phyloP scores from a whole-genome alignment of 2,329 filamentous ascomycete species.

The Septoria petroselini region DNA sequence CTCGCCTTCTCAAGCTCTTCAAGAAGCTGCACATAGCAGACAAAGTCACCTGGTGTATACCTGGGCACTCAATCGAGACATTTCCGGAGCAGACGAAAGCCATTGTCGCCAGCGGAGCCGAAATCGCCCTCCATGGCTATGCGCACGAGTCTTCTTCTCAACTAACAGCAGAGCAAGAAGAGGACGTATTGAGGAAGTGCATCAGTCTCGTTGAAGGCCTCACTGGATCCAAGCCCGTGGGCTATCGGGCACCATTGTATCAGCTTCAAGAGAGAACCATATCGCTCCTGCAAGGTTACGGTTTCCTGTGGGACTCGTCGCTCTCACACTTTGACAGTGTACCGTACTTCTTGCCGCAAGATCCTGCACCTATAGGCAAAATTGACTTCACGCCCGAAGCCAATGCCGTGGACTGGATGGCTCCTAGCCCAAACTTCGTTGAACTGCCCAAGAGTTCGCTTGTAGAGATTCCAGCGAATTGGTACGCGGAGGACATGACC shows the following conservation, averaged over 20 bases:
- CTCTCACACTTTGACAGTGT: slow-evolving; percentile 51
- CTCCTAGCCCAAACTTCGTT: slow-evolving; percentile 38
- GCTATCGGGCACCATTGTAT: slow-evolving; percentile 54
- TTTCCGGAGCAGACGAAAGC: slow-evolving; percentile 52
- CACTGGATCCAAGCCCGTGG: slow-evolving; percentile 47
- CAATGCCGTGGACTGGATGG: slow-evolving; percentile 47
- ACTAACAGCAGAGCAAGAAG: slow-evolving; percentile 50
- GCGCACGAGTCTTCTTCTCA: slow-evolving; percentile 49
- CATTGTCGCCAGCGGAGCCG: slow-evolving; percentile 53
- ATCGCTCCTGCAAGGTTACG: slow-evolving; percentile 47
- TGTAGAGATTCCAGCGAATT: slow-evolving; percentile 51
- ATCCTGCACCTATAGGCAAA: slow-evolving; percentile 41
- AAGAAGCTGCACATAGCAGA: slow-evolving; percentile 51
- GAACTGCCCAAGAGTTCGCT: slow-evolving; percentile 37
- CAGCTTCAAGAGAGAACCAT: slow-evolving; percentile 51
- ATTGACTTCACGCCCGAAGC: slow-evolving; percentile 42
- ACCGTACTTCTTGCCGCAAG: slow-evolving; percentile 48
- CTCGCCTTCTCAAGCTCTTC: slow-evolving; percentile 54
- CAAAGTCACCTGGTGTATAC: slow-evolving; percentile 59
- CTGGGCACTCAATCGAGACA: slow-evolving; percentile 58
- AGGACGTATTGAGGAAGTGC: slow-evolving; percentile 51
- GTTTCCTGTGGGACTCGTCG: slow-evolving; percentile 53
- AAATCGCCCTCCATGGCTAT: slow-evolving; percentile 53
- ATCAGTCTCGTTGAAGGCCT: slow-evolving; percentile 45
- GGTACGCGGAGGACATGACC: slow-evolving; percentile 54